A percentile compares a stretch with the other conserved stretches of the same genome.
These are phyloP conservation scores for Falciphora oryzae DNA, from an alignment of 2,329 filamentous ascomycete genomes.

Conservation along the genomic window DNA sequence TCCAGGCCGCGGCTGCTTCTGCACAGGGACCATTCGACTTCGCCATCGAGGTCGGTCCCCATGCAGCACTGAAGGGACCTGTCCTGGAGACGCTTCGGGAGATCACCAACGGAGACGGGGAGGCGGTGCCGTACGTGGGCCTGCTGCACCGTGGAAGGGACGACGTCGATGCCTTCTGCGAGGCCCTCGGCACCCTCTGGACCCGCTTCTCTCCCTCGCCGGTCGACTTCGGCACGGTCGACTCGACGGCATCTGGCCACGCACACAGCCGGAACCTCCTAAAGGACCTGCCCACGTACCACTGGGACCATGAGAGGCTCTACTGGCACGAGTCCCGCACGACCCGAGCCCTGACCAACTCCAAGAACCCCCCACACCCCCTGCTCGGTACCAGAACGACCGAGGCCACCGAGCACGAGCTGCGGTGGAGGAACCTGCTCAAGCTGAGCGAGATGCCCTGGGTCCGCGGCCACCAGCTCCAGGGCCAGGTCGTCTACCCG, in stretches of 20 bases:
- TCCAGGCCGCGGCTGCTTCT: too few species aligned
- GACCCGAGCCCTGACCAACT: constrained; percentile 20
- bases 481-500: constrained; percentile 34
- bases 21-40: too few species aligned
- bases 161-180: constrained; percentile 14
- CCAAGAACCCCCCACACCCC: constrained; percentile 12
- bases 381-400: constrained; percentile 15
- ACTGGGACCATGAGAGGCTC: constrained; percentile 38
- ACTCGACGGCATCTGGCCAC: too few species aligned
- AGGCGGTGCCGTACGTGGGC: constrained; percentile 13
- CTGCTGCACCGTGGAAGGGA: constrained; percentile 13
- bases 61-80: too few species aligned
- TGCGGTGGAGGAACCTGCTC: constrained; percentile 23
- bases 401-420: too few species aligned
- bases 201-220: too few species aligned
- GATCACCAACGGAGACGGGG: too few species aligned
- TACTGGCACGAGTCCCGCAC: constrained; percentile 44
- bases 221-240: too few species aligned
- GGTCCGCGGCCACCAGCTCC: constrained; percentile 31
- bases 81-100: too few species aligned
- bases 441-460: constrained; percentile 26
- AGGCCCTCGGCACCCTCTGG: neutral
- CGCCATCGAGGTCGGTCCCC: too few species aligned
- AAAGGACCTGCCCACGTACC: constrained; percentile 40
- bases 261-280: constrained; percentile 27